Evolutionary conservation across 2,329 filamentous ascomycete genomes (phyloP).

Genomic region (Fusarium illudens): DNA sequence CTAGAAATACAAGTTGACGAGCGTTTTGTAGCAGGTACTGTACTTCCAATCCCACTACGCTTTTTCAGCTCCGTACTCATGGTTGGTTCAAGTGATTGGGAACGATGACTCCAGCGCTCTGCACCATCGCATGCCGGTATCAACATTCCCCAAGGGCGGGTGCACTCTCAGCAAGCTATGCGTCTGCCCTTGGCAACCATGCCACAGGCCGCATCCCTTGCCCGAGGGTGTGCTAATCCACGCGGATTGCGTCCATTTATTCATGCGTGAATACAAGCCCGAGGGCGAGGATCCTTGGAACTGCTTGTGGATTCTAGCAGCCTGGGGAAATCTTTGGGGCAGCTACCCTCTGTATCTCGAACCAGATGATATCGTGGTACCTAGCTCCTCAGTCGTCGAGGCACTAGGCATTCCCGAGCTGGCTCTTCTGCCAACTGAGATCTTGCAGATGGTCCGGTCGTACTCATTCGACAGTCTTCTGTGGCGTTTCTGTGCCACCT

Average conservation of each 20-base stretch:
- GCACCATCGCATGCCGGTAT: background rate
- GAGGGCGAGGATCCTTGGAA: background rate
- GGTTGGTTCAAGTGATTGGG: background rate
- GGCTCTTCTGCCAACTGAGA: background rate
- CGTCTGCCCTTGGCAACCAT: background rate
- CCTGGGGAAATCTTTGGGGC: background rate
- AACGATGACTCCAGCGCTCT: slow-evolving; percentile 4
- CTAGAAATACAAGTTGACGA: background rate
- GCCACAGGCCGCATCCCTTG: background rate
- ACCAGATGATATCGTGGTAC: background rate
- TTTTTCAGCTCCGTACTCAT: background rate
- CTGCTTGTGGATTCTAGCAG: background rate
- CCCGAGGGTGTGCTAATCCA: background rate
- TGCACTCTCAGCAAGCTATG: background rate
- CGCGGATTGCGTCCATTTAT: background rate
- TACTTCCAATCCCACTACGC: background rate
- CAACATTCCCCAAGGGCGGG: background rate
- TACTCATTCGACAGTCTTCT: background rate
- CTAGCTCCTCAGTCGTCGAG: background rate
- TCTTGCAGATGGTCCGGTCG: background rate
- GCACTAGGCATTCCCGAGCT: background rate
- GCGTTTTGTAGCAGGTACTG: background rate
- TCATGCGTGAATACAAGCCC: background rate
- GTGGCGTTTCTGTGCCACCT: background rate
- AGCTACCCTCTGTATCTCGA: background rate